Base-by-base conservation (phyloP, 768 basidiomycete genomes). In the Phanerodontia chrysosporium region DNA sequence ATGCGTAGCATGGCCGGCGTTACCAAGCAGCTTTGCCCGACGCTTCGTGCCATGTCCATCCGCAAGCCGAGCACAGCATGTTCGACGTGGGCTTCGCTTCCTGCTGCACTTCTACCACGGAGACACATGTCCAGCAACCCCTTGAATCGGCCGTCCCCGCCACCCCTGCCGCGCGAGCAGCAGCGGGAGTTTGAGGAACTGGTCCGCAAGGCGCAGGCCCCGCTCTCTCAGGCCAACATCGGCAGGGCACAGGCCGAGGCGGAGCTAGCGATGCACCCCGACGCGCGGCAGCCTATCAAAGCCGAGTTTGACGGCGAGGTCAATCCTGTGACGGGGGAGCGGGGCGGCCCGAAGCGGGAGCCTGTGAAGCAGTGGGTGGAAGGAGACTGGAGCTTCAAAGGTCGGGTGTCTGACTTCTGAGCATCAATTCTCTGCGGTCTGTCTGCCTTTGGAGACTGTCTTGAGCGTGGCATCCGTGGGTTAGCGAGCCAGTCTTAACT, bases 331-430 rank as follows among this genome's bases (percentile, higher is more conserved):
- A 96, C 94, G 2, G 94, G 94, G 13, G 94, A 96, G 72, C 74
- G 80, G 49, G 92, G 90, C 0, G 94, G 94, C 0, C 94, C 94
- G 22, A 95, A 95, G 76, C 79, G 76, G 29, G 94, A 96, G 69
- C 94, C 94, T 14, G 81, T 95, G 10, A 69, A 74, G 35, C 80
- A 75, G 52, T 87, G 84, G 83, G 67, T 71, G 6, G 78, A 80
- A 46, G 88, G 89, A 2, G 93, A 95, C 67, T 95, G 93, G 93
- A 95, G 91, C 64, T 91, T 87, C 75, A 92, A 90, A 66, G 93
- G 93, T 12, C 79, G 91, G 24, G 92, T 92, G 27, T 90, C 90
- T 21, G 92, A 94, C 75, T 94, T 94, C 72, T 94, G 71, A 57
- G n/a, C n/a, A n/a, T n/a, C n/a, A n/a, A n/a, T n/a, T n/a, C n/a